Evolutionary conservation across 768 basidiomycete species (phyloP).

Genomic region (Ephemerocybe angulata): DNA sequence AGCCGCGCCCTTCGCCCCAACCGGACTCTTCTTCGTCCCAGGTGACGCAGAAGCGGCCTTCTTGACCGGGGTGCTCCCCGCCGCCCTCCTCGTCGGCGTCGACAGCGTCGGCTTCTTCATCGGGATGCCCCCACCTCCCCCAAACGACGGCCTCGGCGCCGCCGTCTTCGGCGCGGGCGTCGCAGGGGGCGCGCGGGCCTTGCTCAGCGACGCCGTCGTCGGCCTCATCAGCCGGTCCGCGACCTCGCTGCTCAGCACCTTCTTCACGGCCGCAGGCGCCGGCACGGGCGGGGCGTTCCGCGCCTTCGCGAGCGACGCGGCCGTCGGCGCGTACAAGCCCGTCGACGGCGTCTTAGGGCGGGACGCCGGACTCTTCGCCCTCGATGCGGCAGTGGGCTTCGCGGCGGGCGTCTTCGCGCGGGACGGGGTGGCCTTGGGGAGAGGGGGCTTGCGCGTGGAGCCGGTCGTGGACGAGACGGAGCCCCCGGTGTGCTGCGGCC

Average conservation of each 20-base stretch:
- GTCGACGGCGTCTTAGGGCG: conserved; percentile 62
- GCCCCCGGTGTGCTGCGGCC: conserved; percentile 33
- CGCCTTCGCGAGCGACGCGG: conserved; percentile 71
- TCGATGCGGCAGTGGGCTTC: conserved; percentile 1
- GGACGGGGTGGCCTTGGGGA: conserved; percentile 21
- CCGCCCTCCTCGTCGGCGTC: neutral
- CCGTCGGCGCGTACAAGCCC: conserved; percentile 78
- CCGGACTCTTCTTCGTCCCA: neutral
- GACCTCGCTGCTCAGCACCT: conserved; percentile 47
- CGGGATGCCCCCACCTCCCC: neutral
- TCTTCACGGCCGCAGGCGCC: conserved; percentile 51
- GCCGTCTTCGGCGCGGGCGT: neutral
- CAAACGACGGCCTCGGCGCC: neutral
- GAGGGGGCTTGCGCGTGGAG: conserved; percentile 16
- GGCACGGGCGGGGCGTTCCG: conserved; percentile 48
- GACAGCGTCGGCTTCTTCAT: neutral
- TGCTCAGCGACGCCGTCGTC: conserved; percentile 74
- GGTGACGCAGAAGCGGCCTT: neutral
- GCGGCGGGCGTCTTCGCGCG: conserved; percentile 58
- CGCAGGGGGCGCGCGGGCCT: conserved; percentile 33
- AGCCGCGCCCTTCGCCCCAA: neutral
- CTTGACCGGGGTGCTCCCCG: neutral
- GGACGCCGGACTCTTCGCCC: conserved; percentile 19
- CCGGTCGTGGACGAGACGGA: conserved; percentile 23
- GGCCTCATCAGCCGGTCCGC: conserved; percentile 75